Evolutionary conservation across 192 early-diverging fungal genomes (phyloP).

Genomic region (Linnemannia schmuckeri): DNA sequence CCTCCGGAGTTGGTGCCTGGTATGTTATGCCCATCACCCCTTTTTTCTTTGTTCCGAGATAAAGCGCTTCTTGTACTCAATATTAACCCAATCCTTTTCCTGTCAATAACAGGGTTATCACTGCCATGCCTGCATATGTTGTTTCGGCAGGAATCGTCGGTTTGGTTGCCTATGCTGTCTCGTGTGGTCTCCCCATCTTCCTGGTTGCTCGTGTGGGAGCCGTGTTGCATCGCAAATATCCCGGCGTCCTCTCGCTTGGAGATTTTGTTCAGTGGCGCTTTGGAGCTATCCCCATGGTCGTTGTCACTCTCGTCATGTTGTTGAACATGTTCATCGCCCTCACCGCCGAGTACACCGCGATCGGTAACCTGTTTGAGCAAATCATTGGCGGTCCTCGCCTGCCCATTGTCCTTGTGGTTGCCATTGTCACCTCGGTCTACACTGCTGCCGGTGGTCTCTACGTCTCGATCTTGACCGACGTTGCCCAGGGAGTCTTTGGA

Average conservation of each 20-base stretch:
- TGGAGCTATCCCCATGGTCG: constrained; percentile 69
- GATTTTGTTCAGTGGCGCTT: constrained; percentile 75
- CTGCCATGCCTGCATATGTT: constrained; percentile 73
- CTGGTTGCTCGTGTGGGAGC: constrained; percentile 72
- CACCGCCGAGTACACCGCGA: constrained; percentile 76
- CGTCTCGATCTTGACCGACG: constrained; percentile 75
- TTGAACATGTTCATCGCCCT: constrained; percentile 73
- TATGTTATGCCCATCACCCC: not conserved
- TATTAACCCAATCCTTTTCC: too few relatives aligned
- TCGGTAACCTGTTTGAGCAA: constrained; percentile 67
- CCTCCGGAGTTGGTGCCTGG: constrained; percentile 52
- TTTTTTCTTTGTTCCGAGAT: too few relatives aligned
- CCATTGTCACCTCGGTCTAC: constrained; percentile 75
- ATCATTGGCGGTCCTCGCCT: constrained; percentile 70
- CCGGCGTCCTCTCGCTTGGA: constrained; percentile 74
- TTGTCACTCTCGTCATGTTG: constrained; percentile 69
- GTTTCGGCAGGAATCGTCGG: constrained; percentile 76
- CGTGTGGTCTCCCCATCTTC: constrained; percentile 70
- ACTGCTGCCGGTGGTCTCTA: constrained; percentile 77
- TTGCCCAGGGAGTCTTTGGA: constrained; percentile 69
- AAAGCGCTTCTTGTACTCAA: too few relatives aligned
- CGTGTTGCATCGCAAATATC: constrained; percentile 67
- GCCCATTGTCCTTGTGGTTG: constrained; percentile 68
- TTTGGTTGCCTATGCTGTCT: constrained; percentile 75
- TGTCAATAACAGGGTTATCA: constrained; percentile 63